Evolutionary conservation across 768 basidiomycete genomes (phyloP).

Genomic region (Psilocybe tampanensis): DNA sequence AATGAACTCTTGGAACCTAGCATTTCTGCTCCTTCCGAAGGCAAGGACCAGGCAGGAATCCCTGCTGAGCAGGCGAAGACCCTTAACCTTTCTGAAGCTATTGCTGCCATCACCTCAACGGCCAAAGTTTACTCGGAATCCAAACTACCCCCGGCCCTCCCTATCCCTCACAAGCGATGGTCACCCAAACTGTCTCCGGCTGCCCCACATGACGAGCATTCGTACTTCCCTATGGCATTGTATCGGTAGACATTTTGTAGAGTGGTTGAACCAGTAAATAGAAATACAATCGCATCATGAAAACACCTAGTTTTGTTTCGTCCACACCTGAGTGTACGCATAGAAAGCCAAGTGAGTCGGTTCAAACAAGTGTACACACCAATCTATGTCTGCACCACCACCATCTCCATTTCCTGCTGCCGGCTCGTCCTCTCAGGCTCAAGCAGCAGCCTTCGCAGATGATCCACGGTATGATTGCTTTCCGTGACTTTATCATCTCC

Average conservation of each 20-base stretch:
- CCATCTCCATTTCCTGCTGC: constrained; percentile 51
- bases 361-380: constrained; percentile 45
- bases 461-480: constrained; percentile 63
- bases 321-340: neutral
- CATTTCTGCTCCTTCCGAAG: constrained; percentile 53
- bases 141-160: constrained; percentile 75
- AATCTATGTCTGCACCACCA: constrained; percentile 47
- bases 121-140: constrained; percentile 61
- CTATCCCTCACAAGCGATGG: constrained; percentile 74
- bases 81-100: constrained; percentile 73
- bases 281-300: neutral
- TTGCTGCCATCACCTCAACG: constrained; percentile 60
- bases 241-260: constrained; percentile 39
- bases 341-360: neutral
- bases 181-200: constrained; percentile 67
- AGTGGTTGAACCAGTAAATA: neutral
- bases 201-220: constrained; percentile 80
- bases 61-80: constrained; percentile 45
- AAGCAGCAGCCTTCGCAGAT: constrained; percentile 71
- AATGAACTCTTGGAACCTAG: constrained; percentile 32
- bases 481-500: constrained; percentile 14
- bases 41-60: constrained; percentile 42
- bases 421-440: constrained; percentile 55
- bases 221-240: constrained; percentile 84
- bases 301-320: neutral